Conservation (phyloP, 108 stramenopile species). For the Cyclotella atomus region DNA sequence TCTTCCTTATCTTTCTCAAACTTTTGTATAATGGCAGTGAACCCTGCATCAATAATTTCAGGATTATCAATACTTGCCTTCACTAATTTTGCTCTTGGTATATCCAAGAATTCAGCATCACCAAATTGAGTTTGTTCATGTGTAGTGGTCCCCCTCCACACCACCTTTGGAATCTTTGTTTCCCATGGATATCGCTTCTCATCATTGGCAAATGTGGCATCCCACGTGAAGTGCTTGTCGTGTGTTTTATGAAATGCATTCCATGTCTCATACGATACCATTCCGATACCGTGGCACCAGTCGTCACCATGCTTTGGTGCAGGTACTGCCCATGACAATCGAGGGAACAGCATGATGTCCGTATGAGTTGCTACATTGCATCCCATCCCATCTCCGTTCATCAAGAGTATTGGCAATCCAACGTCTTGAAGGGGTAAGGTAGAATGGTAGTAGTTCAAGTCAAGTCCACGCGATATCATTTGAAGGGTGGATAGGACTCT, state of each 20-base stretch:
- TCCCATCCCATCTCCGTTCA: not conserved
- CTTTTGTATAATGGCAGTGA: conserved; percentile 20
- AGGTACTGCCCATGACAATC: not conserved
- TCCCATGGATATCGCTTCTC: conserved; percentile 30
- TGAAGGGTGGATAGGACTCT: not conserved
- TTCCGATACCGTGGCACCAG: conserved; percentile 3
- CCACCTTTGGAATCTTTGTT: conserved; percentile 21
- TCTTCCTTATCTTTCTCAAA: conserved; percentile 19
- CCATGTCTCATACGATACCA: conserved; percentile 3
- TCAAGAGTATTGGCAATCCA: not conserved
- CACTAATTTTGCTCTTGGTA: conserved; percentile 29
- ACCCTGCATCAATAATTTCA: conserved; percentile 30
- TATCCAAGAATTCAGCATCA: conserved; percentile 10
- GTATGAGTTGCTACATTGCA: not conserved
- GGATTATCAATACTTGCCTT: conserved; percentile 21
- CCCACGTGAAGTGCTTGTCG: not conserved
- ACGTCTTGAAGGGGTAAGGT: not conserved
- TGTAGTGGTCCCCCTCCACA: conserved; percentile 41
- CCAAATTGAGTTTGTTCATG: conserved; percentile 24
- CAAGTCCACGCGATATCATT: not conserved
- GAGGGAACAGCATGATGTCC: not conserved
- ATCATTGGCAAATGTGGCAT: not conserved
- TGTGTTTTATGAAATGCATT: conserved; percentile 1
- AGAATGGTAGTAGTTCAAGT: not conserved
- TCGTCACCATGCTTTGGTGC: not conserved